Base-by-base conservation (phyloP, 2,329 filamentous ascomycete species). In the Clonostachys solani region DNA sequence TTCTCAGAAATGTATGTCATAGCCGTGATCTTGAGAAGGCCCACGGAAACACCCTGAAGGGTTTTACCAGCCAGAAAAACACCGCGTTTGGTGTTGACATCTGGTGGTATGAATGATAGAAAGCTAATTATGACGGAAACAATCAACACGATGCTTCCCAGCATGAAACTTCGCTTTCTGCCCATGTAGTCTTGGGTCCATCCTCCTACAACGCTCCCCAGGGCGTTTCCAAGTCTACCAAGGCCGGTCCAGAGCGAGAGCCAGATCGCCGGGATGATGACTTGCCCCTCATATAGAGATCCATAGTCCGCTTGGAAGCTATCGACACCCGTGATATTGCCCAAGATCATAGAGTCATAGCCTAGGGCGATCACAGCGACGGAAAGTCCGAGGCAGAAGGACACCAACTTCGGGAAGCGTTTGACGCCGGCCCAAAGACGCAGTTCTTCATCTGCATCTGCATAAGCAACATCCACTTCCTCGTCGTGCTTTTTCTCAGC, bases 1-100 rank as follows among this genome's bases (percentile, higher is more conserved):
- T 74, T 69, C 50, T 78, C 75, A 13, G 73, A 76, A 52, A 76
- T 67, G 58, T 76, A 77, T 0, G 74, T 77, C 48, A 71, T 63
- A 5, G 64, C 61, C 9, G 66, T 65, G 35, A 65, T 61, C 58
- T 71, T 69, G 46, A 74, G 60, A 42, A 71, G 65, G 12, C 74
- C 74, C 2, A 62, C 55, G 0, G 60, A 52, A 5, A 58, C 47
- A 2, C 60, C 61, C 4, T 64, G 60, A 1, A 63, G 45, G 0
- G 52, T 51, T 42, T 60, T 49, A 0, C 61, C 61, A 4, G 43
- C 52, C 1, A 56, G 55, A n/a, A 64, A 55, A 34, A 61, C 41
- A 15, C 48, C 49, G 0, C 61, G 49, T 42, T 54, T 62, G 0
- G 40, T 42, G 2, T 50, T 19, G 1, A 54, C 36, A 3, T 47